Percentiles rank a stretch among this genome's conserved stretches.
Evolutionary conservation across 768 basidiomycete species (phyloP).

Genomic region (Kwoniella botswanensis): DNA sequence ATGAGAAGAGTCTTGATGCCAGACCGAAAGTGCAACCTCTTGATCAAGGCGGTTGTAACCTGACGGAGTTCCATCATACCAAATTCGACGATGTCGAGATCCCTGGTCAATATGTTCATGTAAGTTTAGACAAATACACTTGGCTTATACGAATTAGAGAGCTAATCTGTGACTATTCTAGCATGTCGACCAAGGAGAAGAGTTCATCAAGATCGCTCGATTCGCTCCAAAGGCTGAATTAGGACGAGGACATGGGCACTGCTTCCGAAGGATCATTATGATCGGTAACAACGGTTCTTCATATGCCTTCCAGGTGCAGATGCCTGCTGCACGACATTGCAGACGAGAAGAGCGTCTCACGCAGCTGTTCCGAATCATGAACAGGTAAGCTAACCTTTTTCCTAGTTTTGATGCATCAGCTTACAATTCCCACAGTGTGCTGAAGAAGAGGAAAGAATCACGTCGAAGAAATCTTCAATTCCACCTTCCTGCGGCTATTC

Average conservation of each 20-base stretch:
- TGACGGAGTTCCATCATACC: constrained; percentile 96
- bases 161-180: constrained; percentile 51
- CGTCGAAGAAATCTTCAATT: constrained; percentile 89
- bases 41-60: constrained; percentile 84
- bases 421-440: constrained; percentile 64
- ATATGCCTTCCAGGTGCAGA: constrained; percentile 87
- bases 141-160: too few relatives aligned
- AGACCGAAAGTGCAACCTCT: constrained; percentile 82
- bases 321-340: constrained; percentile 80
- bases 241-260: constrained; percentile 80
- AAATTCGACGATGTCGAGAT: constrained; percentile 98
- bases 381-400: constrained; percentile 66
- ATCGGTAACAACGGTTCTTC: constrained; percentile 88
- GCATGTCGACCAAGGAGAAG: constrained; percentile 94
- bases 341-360: constrained; percentile 91
- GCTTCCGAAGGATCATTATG: constrained; percentile 87
- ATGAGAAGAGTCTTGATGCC: constrained; percentile 80
- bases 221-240: constrained; percentile 91
- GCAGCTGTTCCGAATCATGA: constrained; percentile 92
- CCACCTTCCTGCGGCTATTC: constrained; percentile 85
- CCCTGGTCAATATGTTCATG: constrained; percentile 98
- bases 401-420: neutral
- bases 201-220: constrained; percentile 86
- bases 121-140: constrained; percentile 52
- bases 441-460: constrained; percentile 86